phyloP scores from a whole-genome alignment of 176 grass and related monocot species.

The Sorghum bicolor region Sorghum_bicolor_NCBIv3 NC_012871.2:72962001-72962500 shows the following conservation, averaged over 20 bases:
- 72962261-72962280: background rate
- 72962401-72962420: slow-evolving; percentile 15
- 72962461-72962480: slow-evolving; percentile 21
- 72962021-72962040: background rate
- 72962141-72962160: background rate
- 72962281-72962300: background rate
- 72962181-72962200: background rate
- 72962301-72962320: background rate
- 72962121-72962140: background rate
- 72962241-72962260: background rate
- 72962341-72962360: background rate
- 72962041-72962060: slow-evolving; percentile 33
- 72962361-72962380: slow-evolving; percentile 42
- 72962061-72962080: slow-evolving; percentile 37
- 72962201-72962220: background rate
- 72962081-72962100: slow-evolving; percentile 43
- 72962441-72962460: slow-evolving; percentile 22
- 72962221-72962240: background rate
- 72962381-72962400: slow-evolving; percentile 21
- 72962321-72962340: background rate
- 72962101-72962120: background rate
- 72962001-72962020: background rate
- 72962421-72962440: slow-evolving; percentile 24
- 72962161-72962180: background rate
- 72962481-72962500: slow-evolving; percentile 27